Evolutionary conservation across 148 eudicot genomes (phyloP).

Genomic region (Selenicereus undatus): DNA sequence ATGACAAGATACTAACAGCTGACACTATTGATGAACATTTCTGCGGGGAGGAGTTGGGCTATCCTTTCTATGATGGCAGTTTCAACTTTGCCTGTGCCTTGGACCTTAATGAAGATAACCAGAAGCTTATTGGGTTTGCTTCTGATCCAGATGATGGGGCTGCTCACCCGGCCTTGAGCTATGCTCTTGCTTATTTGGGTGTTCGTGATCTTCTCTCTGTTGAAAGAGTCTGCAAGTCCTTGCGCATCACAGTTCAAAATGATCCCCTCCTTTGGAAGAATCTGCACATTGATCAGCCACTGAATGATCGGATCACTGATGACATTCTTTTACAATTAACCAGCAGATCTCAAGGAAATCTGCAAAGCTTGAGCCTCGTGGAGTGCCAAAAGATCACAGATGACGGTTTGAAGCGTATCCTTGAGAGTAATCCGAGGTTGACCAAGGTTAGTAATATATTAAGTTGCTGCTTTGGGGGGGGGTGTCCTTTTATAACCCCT

Average conservation of each 20-base stretch:
- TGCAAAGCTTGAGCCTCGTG: constrained; percentile 69
- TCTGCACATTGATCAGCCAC: constrained; percentile 55
- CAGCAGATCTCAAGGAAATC: constrained; percentile 61
- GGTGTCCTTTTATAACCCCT: background rate
- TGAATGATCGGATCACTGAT: constrained; percentile 60
- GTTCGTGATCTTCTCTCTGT: constrained; percentile 63
- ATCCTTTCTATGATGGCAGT: constrained; percentile 20
- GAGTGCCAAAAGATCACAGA: constrained; percentile 68
- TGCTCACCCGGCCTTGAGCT: constrained; percentile 59
- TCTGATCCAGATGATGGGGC: constrained; percentile 31
- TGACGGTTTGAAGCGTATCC: constrained; percentile 56
- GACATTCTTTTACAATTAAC: constrained; percentile 59
- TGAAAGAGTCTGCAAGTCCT: constrained; percentile 70
- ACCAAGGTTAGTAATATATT: constrained; percentile 55
- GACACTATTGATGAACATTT: constrained; percentile 4
- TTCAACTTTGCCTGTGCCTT: constrained; percentile 16
- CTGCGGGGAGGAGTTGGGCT: constrained; percentile 17
- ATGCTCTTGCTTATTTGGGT: constrained; percentile 61
- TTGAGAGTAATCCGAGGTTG: constrained; percentile 52
- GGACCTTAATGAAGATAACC: background rate
- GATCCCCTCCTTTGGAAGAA: constrained; percentile 72
- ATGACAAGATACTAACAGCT: constrained; percentile 23
- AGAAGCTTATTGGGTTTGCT: constrained; percentile 17
- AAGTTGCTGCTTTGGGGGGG: background rate
- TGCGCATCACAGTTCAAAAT: constrained; percentile 41